These are phyloP conservation scores for Russula compacta DNA, from an alignment of 768 basidiomycete genomes.

Conservation along the genomic window DNA sequence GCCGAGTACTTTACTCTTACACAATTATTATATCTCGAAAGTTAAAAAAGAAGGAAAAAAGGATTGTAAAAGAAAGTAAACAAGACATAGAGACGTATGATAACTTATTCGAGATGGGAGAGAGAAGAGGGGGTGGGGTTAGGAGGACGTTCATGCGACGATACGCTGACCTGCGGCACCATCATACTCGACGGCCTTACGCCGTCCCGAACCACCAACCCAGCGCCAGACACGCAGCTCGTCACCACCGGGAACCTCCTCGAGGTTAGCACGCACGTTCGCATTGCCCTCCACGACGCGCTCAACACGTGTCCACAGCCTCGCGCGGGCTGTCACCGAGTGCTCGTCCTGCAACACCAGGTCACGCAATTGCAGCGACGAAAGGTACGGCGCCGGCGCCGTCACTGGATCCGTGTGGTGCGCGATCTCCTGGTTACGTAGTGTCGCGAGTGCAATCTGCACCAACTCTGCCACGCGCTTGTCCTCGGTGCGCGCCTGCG, in stretches of 20 bases:
- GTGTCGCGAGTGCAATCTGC: constrained; percentile 66
- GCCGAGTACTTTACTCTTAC: constrained; percentile 5
- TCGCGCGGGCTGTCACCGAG: constrained; percentile 52
- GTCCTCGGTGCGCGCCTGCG: constrained; percentile 46
- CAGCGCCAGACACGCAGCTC: constrained; percentile 88
- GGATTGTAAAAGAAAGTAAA: background rate
- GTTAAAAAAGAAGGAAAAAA: background rate
- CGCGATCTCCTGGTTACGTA: constrained; percentile 74
- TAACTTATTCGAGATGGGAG: constrained; percentile 9
- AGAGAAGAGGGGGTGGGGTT: too few species aligned
- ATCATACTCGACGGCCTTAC: constrained; percentile 14
- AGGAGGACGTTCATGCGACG: constrained; percentile 5
- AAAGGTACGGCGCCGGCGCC: constrained; percentile 65
- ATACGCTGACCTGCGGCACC: constrained; percentile 22
- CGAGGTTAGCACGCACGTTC: constrained; percentile 78
- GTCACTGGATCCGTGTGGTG: constrained; percentile 77
- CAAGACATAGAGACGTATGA: constrained; percentile 10
- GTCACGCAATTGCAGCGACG: constrained; percentile 83
- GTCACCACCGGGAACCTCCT: constrained; percentile 79
- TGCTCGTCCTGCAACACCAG: constrained; percentile 75
- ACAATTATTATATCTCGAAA: background rate
- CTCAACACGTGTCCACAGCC: constrained; percentile 78
- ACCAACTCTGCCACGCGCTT: constrained; percentile 66
- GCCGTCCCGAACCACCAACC: constrained; percentile 46
- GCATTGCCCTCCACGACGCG: constrained; percentile 82